Percentiles rank a stretch among this genome's conserved stretches.
phyloP scores from a whole-genome alignment of 2,329 filamentous ascomycete species.

The Tricladium varicosporioides region DNA sequence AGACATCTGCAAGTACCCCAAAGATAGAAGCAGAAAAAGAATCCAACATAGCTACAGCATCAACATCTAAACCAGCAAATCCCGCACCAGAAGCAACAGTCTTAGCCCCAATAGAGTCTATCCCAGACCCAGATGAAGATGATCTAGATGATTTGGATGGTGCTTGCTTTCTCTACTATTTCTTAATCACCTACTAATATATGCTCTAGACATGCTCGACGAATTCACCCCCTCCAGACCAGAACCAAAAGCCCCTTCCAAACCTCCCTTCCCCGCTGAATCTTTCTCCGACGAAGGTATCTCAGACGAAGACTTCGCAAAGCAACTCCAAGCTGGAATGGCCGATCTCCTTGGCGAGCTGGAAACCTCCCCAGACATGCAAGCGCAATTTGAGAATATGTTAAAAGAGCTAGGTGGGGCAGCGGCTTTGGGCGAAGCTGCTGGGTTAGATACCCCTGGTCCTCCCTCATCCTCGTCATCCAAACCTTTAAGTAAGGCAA shows the following conservation, averaged over 20 bases:
- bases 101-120: slow-evolving; percentile 45
- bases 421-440: slow-evolving; percentile 37
- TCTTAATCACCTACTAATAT: background rate
- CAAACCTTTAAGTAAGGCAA: slow-evolving; percentile 4
- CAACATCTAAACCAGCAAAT: slow-evolving; percentile 2
- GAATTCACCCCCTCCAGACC: slow-evolving; percentile 74
- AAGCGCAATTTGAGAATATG: slow-evolving; percentile 74
- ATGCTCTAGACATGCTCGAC: slow-evolving; percentile 77
- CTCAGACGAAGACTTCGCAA: slow-evolving; percentile 76
- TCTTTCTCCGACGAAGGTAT: slow-evolving; percentile 37
- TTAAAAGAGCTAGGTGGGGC: slow-evolving; percentile 68
- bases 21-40: slow-evolving; percentile 5
- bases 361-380: slow-evolving; percentile 67
- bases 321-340: slow-evolving; percentile 89
- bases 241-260: slow-evolving; percentile 43
- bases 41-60: background rate
- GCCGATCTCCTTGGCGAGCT: slow-evolving; percentile 74
- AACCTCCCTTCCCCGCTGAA: slow-evolving; percentile 13
- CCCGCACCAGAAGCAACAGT: slow-evolving; percentile 7
- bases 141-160: slow-evolving; percentile 90
- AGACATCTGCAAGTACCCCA: slow-evolving; percentile 6
- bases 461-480: slow-evolving; percentile 11
- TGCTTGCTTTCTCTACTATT: slow-evolving; percentile 35
- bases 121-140: slow-evolving; percentile 89
- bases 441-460: slow-evolving; percentile 19